Evolutionary conservation across 2,329 filamentous ascomycete species (phyloP).

Genomic region (Paecilomyces sp.): DNA sequence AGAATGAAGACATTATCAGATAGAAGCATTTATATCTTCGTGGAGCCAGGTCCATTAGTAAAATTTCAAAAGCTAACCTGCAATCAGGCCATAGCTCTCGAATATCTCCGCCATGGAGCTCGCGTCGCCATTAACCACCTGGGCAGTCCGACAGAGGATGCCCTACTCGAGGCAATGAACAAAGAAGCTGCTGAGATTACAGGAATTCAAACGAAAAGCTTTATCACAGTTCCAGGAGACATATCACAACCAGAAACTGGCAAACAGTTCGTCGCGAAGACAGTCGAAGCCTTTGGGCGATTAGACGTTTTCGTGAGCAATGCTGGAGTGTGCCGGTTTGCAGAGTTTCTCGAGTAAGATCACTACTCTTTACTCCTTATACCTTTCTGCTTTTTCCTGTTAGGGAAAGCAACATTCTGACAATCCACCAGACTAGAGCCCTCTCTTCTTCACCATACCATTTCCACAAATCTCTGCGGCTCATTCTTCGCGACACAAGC

Average conservation of each 20-base stretch:
- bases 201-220: slow-evolving; percentile 20
- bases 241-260: slow-evolving; percentile 69
- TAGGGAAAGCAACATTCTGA: neutral
- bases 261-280: slow-evolving; percentile 56
- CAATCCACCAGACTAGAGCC: slow-evolving; percentile 50
- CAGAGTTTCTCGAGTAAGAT: slow-evolving; percentile 67
- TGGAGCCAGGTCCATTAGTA: too few relatives aligned
- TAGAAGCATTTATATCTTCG: too few relatives aligned
- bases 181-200: slow-evolving; percentile 22
- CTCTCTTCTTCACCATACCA: slow-evolving; percentile 63
- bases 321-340: slow-evolving; percentile 81
- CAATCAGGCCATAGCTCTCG: slow-evolving; percentile 63
- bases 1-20: too few relatives aligned
- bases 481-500: slow-evolving; percentile 86
- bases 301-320: slow-evolving; percentile 81
- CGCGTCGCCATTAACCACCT: slow-evolving; percentile 76
- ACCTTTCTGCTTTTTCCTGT: too few relatives aligned
- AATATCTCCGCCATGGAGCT: slow-evolving; percentile 70
- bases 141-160: slow-evolving; percentile 33
- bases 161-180: slow-evolving; percentile 21
- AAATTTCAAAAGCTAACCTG: too few relatives aligned
- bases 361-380: neutral
- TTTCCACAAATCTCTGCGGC: slow-evolving; percentile 75
- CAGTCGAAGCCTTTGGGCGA: slow-evolving; percentile 49
- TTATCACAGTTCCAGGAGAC: slow-evolving; percentile 69